Evolutionary conservation across 345 rosid genomes (phyloP).

Genomic region (Aegle marmelos): DNA sequence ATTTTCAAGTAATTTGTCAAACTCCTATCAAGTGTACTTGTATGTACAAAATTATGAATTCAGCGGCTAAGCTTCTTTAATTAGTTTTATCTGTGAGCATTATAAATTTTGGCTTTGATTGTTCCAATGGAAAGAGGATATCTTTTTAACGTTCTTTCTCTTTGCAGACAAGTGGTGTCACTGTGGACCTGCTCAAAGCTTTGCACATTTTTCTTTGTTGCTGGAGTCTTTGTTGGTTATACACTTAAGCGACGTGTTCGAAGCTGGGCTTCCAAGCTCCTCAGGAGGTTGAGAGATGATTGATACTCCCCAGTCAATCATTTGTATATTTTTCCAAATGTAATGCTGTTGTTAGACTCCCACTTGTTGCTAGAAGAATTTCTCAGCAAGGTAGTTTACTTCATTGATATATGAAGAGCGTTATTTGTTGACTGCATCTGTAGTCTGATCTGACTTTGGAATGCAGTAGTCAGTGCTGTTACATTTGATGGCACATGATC

Average conservation of each 20-base stretch:
- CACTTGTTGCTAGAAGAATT: neutral
- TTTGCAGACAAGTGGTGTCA: conserved; percentile 53
- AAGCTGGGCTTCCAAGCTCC: conserved; percentile 69
- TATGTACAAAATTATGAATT: neutral
- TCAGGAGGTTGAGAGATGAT: conserved; percentile 63
- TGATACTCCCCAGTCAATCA: conserved; percentile 15
- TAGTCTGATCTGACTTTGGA: neutral
- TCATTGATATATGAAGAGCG: neutral
- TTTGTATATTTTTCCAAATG: neutral
- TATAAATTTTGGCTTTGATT: neutral
- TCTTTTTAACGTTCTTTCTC: neutral
- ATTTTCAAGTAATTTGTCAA: neutral
- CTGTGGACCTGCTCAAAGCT: conserved; percentile 77
- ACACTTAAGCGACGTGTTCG: conserved; percentile 68
- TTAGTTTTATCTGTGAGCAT: neutral
- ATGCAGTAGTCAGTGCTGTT: too few relatives aligned
- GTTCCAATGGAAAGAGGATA: neutral
- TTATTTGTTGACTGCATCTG: neutral
- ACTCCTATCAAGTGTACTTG: neutral
- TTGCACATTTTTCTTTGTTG: conserved; percentile 67
- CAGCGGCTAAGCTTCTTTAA: neutral
- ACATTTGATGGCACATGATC: neutral
- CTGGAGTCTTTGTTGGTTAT: conserved; percentile 76
- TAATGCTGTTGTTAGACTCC: neutral
- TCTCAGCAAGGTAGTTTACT: neutral